Evolutionary conservation across 352 stramenopile species (phyloP), one percentile per base, ranked within the genome.

Genomic region (Achlya hypogyna): DNA sequence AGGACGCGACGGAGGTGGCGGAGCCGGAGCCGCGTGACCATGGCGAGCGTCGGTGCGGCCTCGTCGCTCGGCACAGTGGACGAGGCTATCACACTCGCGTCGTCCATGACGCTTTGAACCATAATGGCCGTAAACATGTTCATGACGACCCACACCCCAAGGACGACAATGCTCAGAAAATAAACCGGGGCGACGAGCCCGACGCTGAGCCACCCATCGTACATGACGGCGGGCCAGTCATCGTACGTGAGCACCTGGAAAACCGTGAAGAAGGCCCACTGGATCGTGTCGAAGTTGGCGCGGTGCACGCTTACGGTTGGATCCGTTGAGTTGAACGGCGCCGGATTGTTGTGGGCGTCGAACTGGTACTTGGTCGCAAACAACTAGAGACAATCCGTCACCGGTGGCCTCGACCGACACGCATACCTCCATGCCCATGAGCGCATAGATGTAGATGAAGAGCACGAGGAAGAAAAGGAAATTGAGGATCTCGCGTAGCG

Each of bases 191-290:
- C 77, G 4, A 65, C 63, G 53, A 80, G 78, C 25, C 79, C 78
- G 64, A 88, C 93, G n/a, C 78, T 79, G 6, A 86, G 86, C 70
- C 95, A 95, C 6, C 75, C 84, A 71, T 96, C 88, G 71, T 98
- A 98, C 91, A 98, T 96, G 56, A 98, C 82, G 42, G 69, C 75
- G 65, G 98, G 97, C 91, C 90, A 98, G 73, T 98, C 96, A 51
- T 98, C 94, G 8, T 90, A 91, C 14, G 92, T 92, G 53, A 98
- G 95, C 49, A 98, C 79, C 72, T 98, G 87, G 63, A 98, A 97
- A 0, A 97, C 87, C 0, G 90, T 96, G 23, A 94, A 74, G 16
- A 82, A 69, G 9, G 84, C 81, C 78, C 76, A 88, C 8, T 91
- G 69, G 6, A 97, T 70, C 2, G 85, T 86, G 47, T 98, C 91